phyloP scores from a whole-genome alignment of 306 rosid species.

The Crataegus laevigata region DNA sequence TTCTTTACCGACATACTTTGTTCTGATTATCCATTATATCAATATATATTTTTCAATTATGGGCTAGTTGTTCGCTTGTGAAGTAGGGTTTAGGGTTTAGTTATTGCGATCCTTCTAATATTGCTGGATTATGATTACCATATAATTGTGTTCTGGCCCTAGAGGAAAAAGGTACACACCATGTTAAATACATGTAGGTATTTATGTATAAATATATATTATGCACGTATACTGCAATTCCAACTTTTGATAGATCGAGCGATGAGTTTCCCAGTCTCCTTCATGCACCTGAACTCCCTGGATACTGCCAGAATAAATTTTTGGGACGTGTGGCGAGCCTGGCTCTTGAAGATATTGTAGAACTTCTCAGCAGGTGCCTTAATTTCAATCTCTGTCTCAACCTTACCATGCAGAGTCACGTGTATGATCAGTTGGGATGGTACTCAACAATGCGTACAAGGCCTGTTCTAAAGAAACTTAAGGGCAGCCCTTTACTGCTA shows the following conservation, averaged over 20 bases:
- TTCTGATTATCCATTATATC: too few relatives aligned
- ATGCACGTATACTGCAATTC: conserved; percentile 11
- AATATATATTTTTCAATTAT: too few relatives aligned
- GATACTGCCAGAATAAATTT: conserved; percentile 4
- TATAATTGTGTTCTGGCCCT: not conserved
- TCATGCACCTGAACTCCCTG: conserved; percentile 26
- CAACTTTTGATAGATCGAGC: conserved; percentile 26
- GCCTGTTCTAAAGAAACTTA: not conserved
- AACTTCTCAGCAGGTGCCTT: conserved; percentile 11
- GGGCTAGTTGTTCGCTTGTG: too few relatives aligned
- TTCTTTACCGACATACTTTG: too few relatives aligned
- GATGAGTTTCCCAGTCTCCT: conserved; percentile 38
- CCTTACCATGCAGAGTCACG: conserved; percentile 15
- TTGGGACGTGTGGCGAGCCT: conserved; percentile 21
- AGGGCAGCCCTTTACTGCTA: not conserved
- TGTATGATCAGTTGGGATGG: not conserved
- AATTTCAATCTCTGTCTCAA: conserved; percentile 16
- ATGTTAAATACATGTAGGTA: not conserved
- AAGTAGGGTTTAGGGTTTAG: too few relatives aligned
- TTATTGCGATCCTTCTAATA: too few relatives aligned
- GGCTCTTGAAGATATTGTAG: conserved; percentile 17
- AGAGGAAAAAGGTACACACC: not conserved
- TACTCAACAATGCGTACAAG: not conserved
- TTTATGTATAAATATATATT: not conserved
- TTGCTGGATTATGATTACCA: not conserved